phyloP scores from a whole-genome alignment of 2,329 filamentous ascomycete genomes.

The Neurospora sp. region DNA sequence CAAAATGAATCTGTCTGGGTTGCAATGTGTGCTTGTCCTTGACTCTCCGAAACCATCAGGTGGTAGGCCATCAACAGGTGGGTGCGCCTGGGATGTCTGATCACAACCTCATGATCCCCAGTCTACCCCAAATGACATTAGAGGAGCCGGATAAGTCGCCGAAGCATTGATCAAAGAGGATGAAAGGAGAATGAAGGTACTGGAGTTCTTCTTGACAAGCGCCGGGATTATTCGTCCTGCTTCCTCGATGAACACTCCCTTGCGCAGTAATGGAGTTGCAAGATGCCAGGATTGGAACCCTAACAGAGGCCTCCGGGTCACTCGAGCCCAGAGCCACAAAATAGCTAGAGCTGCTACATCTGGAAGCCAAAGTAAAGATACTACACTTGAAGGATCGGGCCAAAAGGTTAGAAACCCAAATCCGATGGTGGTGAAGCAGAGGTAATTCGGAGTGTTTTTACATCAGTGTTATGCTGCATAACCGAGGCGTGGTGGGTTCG shows the following conservation, averaged over 20 bases:
- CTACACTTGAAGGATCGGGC: no score
- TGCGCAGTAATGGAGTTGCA: neutral
- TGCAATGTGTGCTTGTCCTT: neutral
- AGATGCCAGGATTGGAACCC: neutral
- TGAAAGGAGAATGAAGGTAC: neutral
- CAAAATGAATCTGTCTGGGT: neutral
- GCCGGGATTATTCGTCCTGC: neutral
- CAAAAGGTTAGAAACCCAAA: neutral
- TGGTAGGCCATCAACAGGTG: neutral
- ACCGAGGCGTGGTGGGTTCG: neutral
- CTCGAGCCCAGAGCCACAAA: neutral
- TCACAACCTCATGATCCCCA: neutral
- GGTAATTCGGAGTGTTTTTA: neutral
- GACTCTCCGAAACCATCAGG: neutral
- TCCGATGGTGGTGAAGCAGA: neutral
- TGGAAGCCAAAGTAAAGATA: neutral
- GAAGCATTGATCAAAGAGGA: neutral
- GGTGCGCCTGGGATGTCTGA: neutral
- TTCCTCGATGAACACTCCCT: neutral
- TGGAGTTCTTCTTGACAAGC: neutral
- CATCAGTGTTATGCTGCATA: neutral
- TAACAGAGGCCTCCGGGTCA: neutral
- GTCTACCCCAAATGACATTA: neutral
- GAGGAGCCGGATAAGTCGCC: neutral
- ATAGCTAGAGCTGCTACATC: no score